Percentiles rank a stretch among this genome's conserved stretches.
Conservation (phyloP, 2,329 filamentous ascomycete species). For the Penicillium sp. region DNA sequence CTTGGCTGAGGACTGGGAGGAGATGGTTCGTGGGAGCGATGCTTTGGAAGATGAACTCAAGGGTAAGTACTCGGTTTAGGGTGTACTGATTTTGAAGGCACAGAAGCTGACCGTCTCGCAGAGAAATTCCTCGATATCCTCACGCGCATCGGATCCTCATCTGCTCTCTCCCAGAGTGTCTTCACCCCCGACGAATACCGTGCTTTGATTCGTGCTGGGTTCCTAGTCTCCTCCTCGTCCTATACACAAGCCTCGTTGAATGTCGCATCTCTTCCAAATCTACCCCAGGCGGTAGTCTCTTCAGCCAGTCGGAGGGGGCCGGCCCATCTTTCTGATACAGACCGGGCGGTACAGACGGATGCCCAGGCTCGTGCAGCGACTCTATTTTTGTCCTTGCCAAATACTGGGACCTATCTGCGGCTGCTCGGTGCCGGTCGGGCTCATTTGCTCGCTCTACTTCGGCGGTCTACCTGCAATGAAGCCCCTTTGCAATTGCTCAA, state of each 20-base stretch:
- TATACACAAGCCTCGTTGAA: conserved; percentile 45
- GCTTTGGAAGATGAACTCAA: conserved; percentile 41
- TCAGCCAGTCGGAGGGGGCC: conserved; percentile 35
- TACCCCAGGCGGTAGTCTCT: conserved; percentile 29
- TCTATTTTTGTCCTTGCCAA: conserved; percentile 61
- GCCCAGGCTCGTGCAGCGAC: conserved; percentile 36
- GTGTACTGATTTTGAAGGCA: no score
- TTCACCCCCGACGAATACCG: conserved; percentile 55
- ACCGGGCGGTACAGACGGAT: conserved; percentile 26
- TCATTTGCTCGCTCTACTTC: conserved; percentile 58
- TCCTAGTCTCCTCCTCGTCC: conserved; percentile 56
- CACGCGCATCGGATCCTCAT: conserved; percentile 50
- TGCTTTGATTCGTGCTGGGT: conserved; percentile 56
- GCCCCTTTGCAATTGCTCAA: conserved; percentile 57
- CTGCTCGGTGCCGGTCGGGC: conserved; percentile 58
- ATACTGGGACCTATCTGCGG: conserved; percentile 63
- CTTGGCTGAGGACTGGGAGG: conserved; percentile 57
- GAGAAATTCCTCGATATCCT: conserved; percentile 58
- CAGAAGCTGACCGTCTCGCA: conserved; percentile 23
- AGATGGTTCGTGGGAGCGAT: conserved; percentile 41
- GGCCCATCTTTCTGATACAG: conserved; percentile 13
- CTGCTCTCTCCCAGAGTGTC: conserved; percentile 49
- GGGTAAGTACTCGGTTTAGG: conserved; percentile 28
- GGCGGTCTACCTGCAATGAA: conserved; percentile 57
- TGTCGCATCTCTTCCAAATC: conserved; percentile 45